These are phyloP conservation scores for Arabidopsis suecica DNA, from an alignment of 345 rosid genomes.

Conservation along the genomic window DNA sequence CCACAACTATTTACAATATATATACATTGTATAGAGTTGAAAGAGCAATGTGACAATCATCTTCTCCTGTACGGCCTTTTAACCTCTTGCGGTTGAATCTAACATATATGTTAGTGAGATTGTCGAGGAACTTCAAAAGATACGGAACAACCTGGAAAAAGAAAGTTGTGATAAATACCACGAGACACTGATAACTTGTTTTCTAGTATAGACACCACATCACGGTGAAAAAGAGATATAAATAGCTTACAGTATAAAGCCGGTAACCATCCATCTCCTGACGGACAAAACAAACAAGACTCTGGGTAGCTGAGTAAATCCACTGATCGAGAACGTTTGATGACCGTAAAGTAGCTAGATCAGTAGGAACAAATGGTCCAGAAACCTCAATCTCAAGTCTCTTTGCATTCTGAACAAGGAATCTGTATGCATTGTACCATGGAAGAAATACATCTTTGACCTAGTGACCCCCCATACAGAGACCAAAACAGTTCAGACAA, in stretches of 20 bases:
- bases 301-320: slow-evolving; percentile 98
- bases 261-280: slow-evolving; percentile 95
- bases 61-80: slow-evolving; percentile 93
- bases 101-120: slow-evolving; percentile 94
- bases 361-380: slow-evolving; percentile 73
- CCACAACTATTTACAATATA: slow-evolving; percentile 40
- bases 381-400: slow-evolving; percentile 91
- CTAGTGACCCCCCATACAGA: slow-evolving; percentile 48
- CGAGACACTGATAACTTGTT: not conserved
- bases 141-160: slow-evolving; percentile 82
- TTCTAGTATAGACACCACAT: slow-evolving; percentile 2
- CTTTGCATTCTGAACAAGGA: slow-evolving; percentile 96
- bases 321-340: slow-evolving; percentile 96
- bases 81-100: slow-evolving; percentile 96
- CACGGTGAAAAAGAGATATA: slow-evolving; percentile 18
- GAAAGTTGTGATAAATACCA: slow-evolving; percentile 10
- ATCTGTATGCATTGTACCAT: slow-evolving; percentile 99
- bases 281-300: slow-evolving; percentile 50
- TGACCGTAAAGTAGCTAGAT: slow-evolving; percentile 64
- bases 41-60: slow-evolving; percentile 86
- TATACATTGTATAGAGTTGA: slow-evolving; percentile 90
- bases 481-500: slow-evolving; percentile 27
- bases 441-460: slow-evolving; percentile 99
- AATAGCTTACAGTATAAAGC: slow-evolving; percentile 81
- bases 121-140: slow-evolving; percentile 92